Evolutionary conservation across 2,329 filamentous ascomycete species (phyloP), one percentile per base, ranked within the genome.

Genomic region (Hymenoscyphus albidus): DNA sequence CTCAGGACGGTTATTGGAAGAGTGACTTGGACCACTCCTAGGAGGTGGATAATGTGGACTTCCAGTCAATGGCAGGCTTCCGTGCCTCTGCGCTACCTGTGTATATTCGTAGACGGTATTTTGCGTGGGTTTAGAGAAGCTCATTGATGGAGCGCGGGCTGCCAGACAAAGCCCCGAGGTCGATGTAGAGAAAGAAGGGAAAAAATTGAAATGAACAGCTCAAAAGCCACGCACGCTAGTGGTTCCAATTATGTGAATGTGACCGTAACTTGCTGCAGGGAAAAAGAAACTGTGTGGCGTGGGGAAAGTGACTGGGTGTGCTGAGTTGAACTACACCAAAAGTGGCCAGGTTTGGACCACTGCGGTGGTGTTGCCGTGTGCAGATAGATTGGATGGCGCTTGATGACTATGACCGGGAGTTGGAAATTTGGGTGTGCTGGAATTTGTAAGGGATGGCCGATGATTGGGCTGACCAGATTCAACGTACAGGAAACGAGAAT

Each of bases 401-500:
- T 51, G 44, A 48, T n/a, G 42, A n/a, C n/a, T 51, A 10, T 22
- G n/a, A 12, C 7, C 44, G n/a, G 44, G 44, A 51, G 44, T 51
- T 51, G 44, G n/a, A 51, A 7, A 3, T 18, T 51, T 51, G 44
- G 44, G 12, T 51, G 18, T 12, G n/a, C 10, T n/a, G 44, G 44
- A 12, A 10, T n/a, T 27, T 51, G 4, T 18, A n/a, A 51, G 44
- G 44, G 18, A 10, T 22, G 44, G 44, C 6, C n/a, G 6, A 3
- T 51, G 44, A 51, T 51, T 51, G 44, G 44, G 44, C 44, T 51
- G 44, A n/a, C 44, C 44, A 51, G 44, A 18, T 51, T 51, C 22
- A 51, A 27, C 44, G 44, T 51, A 51, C 44, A 51, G 44, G 44
- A 51, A 51, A 22, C 18, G 44, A 51, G 44, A 51, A 51, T 51